Evolutionary conservation across 129 eudicot species (phyloP), one percentile per base, ranked within the genome.

Genomic region (Tagetes erecta): DNA sequence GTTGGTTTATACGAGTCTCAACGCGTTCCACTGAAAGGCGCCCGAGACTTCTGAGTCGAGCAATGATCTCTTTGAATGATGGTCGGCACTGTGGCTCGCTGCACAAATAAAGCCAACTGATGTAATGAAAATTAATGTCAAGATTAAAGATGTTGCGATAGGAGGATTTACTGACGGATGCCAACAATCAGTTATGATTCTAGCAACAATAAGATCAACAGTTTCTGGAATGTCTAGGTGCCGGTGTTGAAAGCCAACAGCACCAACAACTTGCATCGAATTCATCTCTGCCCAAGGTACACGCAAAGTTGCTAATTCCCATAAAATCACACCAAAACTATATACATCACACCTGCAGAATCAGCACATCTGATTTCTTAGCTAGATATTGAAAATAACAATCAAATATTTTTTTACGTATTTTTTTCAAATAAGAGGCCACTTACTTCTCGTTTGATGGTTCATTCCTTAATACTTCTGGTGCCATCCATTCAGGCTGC

Each of bases 401-500:
- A 37, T 13, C 33, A 64, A 13, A 38, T 38, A 20, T 5, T 64
- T 53, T 35, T 36, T 63, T n/a, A 64, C 11, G 33, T 6, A 34
- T 6, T 37, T 5, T 30, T 7, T 41, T 59, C 27, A 41, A n/a
- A 57, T n/a, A 63, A 70, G n/a, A 66, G 8, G 36, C 33, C 75
- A 75, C 96, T 87, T 78, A 92, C 97, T 92, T 92, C 78, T 92
- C 97, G 76, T 87, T 85, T 58, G 91, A 83, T 41, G 86, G 92
- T 79, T 92, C 97, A 62, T 92, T 92, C 72, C 97, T 92, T 34
- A 92, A 75, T 46, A 92, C 96, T 83, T 92, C 97, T 10, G 97
- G 97, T 12, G 97, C 97, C 97, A 92, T 92, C 97, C 97, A 92
- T 74, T 92, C 97, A 68, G 97, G 91, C 97, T 92, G 91, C 93